Base-by-base conservation (phyloP, 139 green algal species). In the Chlorella sp. region DNA sequence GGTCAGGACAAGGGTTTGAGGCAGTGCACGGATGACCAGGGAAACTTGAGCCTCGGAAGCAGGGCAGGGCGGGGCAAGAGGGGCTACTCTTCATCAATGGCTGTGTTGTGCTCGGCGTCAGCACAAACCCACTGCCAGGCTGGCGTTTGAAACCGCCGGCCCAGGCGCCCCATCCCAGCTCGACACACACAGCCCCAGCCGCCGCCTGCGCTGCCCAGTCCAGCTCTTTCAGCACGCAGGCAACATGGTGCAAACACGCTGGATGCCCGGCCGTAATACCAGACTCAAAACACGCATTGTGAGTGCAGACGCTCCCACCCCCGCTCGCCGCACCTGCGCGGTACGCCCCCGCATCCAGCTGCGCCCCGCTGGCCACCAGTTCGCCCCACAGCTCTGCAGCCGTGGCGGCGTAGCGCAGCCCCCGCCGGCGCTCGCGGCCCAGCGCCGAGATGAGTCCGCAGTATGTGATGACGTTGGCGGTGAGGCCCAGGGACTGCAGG, bases 331-430 rank as follows among this genome's bases (percentile, higher is more conserved):
- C 87, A 96, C 92, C 94, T 48, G 89, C 88, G 28, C 91, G 83
- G 80, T 91, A 94, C 3, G 94, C 93, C 39, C 86, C 87, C 5
- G 83, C 90, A 57, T 96, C 94, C 85, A 96, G 84, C 37, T 81
- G 40, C 11, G 30, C 34, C 66, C 81, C 42, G 32, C 66, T 84
- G 60, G 42, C 85, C 48, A 88, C 66, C 86, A 97, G 88, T 88
- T 95, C 90, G 34, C 53, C 28, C 95, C 95, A 97, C 36, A 95
- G 91, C 83, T 94, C 69, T 42, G 95, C 94, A 0, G 92, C 94
- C 34, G 92, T 73, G 79, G 91, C 77, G 21, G 75, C 87, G 61
- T 53, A 90, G 34, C 92, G 89, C 78, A 89, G 32, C 12, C 94
- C 92, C 37, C 77, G 39, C 48, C 92, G 84, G 34, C 86, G 81